phyloP scores from a whole-genome alignment of 2,329 filamentous ascomycete genomes.

The Emergomyces orientalis region DNA sequence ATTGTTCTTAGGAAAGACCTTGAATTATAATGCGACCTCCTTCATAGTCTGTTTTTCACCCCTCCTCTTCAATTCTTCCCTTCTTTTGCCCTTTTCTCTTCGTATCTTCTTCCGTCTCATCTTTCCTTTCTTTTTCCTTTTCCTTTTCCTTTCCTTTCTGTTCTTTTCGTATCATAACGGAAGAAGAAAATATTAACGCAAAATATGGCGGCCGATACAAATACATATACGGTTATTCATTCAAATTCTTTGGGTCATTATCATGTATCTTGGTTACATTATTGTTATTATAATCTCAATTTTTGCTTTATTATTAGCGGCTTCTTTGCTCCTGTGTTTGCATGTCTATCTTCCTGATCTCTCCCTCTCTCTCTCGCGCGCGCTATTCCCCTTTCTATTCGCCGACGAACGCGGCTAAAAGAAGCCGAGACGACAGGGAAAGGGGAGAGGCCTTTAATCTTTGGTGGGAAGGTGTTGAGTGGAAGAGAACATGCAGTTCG shows the following conservation, averaged over 20 bases:
- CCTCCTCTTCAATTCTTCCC: not conserved
- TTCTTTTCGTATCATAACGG: not conserved
- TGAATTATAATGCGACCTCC: not conserved
- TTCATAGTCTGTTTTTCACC: not conserved
- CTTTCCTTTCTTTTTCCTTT: not conserved
- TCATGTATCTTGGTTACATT: not conserved
- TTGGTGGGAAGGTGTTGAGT: too few relatives aligned
- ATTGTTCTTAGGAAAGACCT: not conserved
- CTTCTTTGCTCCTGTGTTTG: too few relatives aligned
- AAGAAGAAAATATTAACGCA: not conserved
- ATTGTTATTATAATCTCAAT: not conserved
- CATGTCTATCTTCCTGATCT: too few relatives aligned
- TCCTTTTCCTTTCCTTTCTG: not conserved
- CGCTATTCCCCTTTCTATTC: too few relatives aligned
- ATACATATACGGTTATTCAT: not conserved
- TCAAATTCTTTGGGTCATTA: not conserved
- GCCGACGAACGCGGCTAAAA: too few relatives aligned
- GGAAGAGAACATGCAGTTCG: too few relatives aligned
- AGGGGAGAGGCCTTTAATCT: too few relatives aligned
- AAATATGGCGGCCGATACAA: not conserved
- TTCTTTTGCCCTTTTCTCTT: not conserved
- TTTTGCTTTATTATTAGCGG: too few relatives aligned
- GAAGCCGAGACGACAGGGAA: too few relatives aligned
- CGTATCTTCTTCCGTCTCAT: too few relatives aligned
- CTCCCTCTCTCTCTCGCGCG: too few relatives aligned